These are phyloP conservation scores for Triticum turgidum DNA, from an alignment of 176 grass and related monocot genomes.

Conservation along the genomic window DNA sequence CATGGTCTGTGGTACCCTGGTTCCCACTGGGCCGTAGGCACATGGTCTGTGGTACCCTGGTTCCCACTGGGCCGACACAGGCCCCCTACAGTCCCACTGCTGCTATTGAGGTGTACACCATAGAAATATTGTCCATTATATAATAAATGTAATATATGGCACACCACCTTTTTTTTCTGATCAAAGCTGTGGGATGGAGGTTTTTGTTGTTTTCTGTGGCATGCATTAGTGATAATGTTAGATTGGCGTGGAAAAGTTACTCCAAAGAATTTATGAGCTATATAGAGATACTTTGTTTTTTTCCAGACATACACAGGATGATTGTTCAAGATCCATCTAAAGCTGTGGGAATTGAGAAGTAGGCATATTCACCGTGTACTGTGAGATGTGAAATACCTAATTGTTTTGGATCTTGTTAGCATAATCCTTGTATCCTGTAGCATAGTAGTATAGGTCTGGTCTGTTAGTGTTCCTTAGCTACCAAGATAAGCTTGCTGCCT, in stretches of 20 bases:
- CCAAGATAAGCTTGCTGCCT: background rate
- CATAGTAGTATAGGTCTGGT: background rate
- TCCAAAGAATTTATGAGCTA: conserved; percentile 4
- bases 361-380: background rate
- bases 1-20: no score
- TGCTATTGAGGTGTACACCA: background rate
- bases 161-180: background rate
- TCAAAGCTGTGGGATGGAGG: background rate
- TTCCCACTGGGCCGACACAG: no score
- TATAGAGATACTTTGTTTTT: conserved; percentile 13
- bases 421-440: background rate
- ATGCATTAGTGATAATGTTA: conserved; percentile 6
- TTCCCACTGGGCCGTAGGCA: no score
- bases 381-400: background rate
- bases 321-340: background rate
- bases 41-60: no score
- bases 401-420: background rate
- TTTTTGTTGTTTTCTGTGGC: background rate
- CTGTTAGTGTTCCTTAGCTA: background rate
- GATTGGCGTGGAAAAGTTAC: background rate
- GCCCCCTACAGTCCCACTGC: background rate
- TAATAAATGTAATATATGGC: background rate
- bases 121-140: background rate
- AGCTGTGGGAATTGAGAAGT: background rate
- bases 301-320: background rate